Conservation (phyloP, 2,329 filamentous ascomycete genomes). For the Colletotrichum sansevieriae region DNA sequence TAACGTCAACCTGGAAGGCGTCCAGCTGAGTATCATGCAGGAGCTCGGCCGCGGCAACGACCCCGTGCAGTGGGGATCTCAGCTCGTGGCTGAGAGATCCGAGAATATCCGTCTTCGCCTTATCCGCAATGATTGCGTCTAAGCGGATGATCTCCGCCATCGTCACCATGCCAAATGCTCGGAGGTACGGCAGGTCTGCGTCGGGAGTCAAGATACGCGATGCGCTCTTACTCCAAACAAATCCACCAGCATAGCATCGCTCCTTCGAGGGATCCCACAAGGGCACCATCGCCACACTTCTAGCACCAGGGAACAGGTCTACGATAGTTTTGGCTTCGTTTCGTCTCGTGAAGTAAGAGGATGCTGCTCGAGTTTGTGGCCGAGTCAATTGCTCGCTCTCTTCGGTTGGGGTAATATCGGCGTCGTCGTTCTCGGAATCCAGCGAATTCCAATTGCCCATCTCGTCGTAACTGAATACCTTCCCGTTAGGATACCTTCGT, state of each 20-base stretch:
- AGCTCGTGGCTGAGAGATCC: constrained; percentile 70
- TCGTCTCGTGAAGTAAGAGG: constrained; percentile 40
- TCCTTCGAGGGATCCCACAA: constrained; percentile 53
- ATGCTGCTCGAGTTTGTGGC: not conserved
- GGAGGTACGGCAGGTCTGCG: constrained; percentile 53
- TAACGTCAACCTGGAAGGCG: constrained; percentile 56
- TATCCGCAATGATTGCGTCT: constrained; percentile 50
- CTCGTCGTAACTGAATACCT: constrained; percentile 60
- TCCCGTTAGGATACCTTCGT: constrained; percentile 60
- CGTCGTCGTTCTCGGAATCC: constrained; percentile 44
- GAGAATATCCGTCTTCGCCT: constrained; percentile 67
- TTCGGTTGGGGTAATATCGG: constrained; percentile 32
- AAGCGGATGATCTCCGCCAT: constrained; percentile 68
- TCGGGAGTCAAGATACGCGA: constrained; percentile 45
- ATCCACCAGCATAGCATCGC: constrained; percentile 55
- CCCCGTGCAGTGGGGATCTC: constrained; percentile 68
- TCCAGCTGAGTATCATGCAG: constrained; percentile 60
- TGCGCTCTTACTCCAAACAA: constrained; percentile 55
- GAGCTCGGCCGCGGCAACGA: constrained; percentile 65
- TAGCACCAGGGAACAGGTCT: constrained; percentile 54
- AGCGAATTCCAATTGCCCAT: constrained; percentile 52
- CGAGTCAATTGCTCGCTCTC: constrained; percentile 22
- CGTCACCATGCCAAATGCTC: constrained; percentile 63
- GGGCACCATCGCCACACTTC: constrained; percentile 52
- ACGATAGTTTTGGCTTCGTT: constrained; percentile 51